phyloP scores from a whole-genome alignment of 176 grass and related monocot species.

The Eragrostis curvula region DNA sequence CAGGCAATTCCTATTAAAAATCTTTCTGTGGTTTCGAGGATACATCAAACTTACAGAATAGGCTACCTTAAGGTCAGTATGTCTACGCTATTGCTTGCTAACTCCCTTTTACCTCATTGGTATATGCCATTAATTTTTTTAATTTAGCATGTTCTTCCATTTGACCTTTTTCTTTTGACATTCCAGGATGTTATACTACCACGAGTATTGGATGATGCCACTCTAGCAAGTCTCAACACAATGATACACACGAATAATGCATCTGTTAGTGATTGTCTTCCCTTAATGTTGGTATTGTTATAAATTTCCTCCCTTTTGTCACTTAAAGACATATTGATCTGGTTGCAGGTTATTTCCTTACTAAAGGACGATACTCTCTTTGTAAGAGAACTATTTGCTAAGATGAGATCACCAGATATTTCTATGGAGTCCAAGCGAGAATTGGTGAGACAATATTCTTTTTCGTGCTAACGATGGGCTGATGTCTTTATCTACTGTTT shows the following conservation, averaged over 20 bases:
- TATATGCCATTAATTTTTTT: conserved; percentile 30
- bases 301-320: conserved; percentile 24
- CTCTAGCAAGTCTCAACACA: conserved; percentile 78
- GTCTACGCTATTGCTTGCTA: conserved; percentile 13
- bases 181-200: conserved; percentile 98
- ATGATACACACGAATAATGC: conserved; percentile 96
- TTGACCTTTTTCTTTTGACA: conserved; percentile 21
- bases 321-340: conserved; percentile 39
- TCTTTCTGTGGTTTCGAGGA: conserved; percentile 79
- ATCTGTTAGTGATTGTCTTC: conserved; percentile 65
- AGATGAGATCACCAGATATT: conserved; percentile 72
- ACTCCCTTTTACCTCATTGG: neutral
- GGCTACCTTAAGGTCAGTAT: conserved; percentile 89
- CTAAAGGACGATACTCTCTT: conserved; percentile 94
- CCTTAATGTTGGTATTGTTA: conserved; percentile 33
- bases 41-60: conserved; percentile 98
- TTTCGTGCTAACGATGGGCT: conserved; percentile 31
- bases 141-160: conserved; percentile 25
- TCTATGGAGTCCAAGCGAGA: conserved; percentile 82
- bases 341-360: conserved; percentile 89
- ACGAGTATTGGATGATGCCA: conserved; percentile 87
- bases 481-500: conserved; percentile 11
- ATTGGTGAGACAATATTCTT: conserved; percentile 59
- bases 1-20: conserved; percentile 98
- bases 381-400: conserved; percentile 91